Conservation (phyloP, 2,329 filamentous ascomycete species). For the Dactylellina parvicollis region DNA sequence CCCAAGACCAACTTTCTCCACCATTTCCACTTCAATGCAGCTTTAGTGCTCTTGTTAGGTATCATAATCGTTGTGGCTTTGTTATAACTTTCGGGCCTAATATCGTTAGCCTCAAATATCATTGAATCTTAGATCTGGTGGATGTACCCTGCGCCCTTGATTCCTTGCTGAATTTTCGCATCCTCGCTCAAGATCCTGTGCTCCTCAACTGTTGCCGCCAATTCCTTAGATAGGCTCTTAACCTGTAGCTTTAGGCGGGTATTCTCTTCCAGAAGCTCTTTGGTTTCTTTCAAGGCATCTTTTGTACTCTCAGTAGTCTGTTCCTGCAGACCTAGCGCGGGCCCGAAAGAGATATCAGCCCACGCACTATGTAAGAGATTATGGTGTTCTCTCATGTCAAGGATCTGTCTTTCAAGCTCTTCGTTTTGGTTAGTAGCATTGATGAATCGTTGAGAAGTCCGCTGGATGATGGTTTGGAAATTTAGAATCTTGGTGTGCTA, state of each 20-base stretch:
- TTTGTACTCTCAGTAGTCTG: too few species aligned
- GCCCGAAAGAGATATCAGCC: too few species aligned
- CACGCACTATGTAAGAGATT: too few species aligned
- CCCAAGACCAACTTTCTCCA: constrained; percentile 21
- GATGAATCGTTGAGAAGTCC: constrained; percentile 42
- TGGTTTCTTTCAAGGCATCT: too few species aligned
- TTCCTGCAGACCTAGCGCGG: too few species aligned
- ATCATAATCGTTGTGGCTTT: neutral
- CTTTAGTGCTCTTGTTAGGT: constrained; percentile 20
- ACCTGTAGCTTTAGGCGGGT: too few species aligned
- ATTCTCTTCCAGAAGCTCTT: too few species aligned
- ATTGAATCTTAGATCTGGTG: neutral
- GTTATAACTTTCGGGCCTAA: neutral
- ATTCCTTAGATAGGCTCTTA: constrained; percentile 26
- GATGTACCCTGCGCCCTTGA: neutral
- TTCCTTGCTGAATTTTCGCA: neutral
- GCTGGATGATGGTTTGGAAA: constrained; percentile 40
- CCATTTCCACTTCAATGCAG: constrained; percentile 23
- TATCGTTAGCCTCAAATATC: too few species aligned
- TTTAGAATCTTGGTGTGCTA: constrained; percentile 19
- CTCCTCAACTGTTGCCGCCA: constrained; percentile 35
- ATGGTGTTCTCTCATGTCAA: constrained; percentile 43
- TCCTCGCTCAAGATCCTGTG: constrained; percentile 16
- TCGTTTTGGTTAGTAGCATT: constrained; percentile 32
- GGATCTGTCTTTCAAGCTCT: constrained; percentile 27